Evolutionary conservation across 2,329 filamentous ascomycete species (phyloP).

Genomic region (Curvularia sp.): DNA sequence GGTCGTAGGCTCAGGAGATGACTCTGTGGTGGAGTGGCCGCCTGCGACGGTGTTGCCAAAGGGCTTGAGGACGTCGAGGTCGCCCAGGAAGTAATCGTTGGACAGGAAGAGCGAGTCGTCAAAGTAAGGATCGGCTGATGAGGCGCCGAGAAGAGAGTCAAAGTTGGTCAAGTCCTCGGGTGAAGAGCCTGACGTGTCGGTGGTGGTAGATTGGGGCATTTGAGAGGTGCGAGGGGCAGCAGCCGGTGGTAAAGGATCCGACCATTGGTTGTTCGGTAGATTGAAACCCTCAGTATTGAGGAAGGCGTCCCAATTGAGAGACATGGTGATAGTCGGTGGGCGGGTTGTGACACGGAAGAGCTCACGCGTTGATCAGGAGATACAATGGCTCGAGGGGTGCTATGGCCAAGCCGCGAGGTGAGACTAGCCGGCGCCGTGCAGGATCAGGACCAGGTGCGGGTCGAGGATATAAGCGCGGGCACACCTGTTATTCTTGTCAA

Average conservation of each 20-base stretch:
- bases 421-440: slow-evolving; percentile 32
- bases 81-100: slow-evolving; percentile 52
- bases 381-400: slow-evolving; percentile 32
- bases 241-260: slow-evolving; percentile 43
- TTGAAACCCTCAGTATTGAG: slow-evolving; percentile 48
- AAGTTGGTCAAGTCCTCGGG: slow-evolving; percentile 45
- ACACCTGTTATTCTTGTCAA: slow-evolving; percentile 19
- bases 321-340: slow-evolving; percentile 44
- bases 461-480: slow-evolving; percentile 37
- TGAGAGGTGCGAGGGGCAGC: slow-evolving; percentile 38
- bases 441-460: slow-evolving; percentile 26
- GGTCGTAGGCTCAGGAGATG: slow-evolving; percentile 48
- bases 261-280: slow-evolving; percentile 50
- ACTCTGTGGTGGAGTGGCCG: slow-evolving; percentile 47
- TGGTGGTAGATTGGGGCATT: slow-evolving; percentile 47
- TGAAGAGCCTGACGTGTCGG: slow-evolving; percentile 43
- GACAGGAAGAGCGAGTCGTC: slow-evolving; percentile 49
- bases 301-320: slow-evolving; percentile 52
- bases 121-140: slow-evolving; percentile 46
- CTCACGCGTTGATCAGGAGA: slow-evolving; percentile 52
- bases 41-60: slow-evolving; percentile 43
- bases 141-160: slow-evolving; percentile 39
- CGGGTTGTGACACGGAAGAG: slow-evolving; percentile 38
- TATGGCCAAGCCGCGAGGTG: slow-evolving; percentile 34
- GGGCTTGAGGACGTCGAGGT: slow-evolving; percentile 50